These are phyloP conservation scores for Pseudogymnoascus sp. DNA, from an alignment of 2,329 filamentous ascomycete species.

Conservation along the genomic window DNA sequence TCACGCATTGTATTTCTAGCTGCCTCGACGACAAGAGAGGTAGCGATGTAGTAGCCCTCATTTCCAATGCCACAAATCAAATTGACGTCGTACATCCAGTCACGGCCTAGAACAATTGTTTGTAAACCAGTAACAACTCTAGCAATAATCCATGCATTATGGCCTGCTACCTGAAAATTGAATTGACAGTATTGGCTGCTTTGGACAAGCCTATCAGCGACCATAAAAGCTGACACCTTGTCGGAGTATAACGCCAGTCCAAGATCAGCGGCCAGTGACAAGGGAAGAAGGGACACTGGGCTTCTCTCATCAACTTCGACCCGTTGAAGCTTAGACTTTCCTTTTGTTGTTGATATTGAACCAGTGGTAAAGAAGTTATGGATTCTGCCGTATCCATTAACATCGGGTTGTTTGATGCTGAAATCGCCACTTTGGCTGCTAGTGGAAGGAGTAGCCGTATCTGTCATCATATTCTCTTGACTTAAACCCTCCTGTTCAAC, in stretches of 20 bases:
- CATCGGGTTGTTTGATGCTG: neutral
- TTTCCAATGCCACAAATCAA: conserved; percentile 12
- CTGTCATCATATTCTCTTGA: neutral
- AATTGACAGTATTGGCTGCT: conserved; percentile 14
- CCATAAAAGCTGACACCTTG: conserved; percentile 8
- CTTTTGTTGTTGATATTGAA: conserved; percentile 12
- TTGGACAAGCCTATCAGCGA: conserved; percentile 10
- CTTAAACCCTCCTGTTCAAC: neutral
- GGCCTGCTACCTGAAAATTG: conserved; percentile 11
- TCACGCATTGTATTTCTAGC: conserved; percentile 10
- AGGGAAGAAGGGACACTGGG: conserved; percentile 14
- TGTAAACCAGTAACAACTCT: conserved; percentile 12
- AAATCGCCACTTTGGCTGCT: neutral
- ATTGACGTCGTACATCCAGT: conserved; percentile 13
- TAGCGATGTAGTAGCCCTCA: conserved; percentile 13
- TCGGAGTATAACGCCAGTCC: conserved; percentile 11
- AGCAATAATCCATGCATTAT: conserved; percentile 11
- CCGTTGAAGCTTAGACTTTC: conserved; percentile 11
- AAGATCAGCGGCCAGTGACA: conserved; percentile 12
- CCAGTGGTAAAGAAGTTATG: conserved; percentile 15
- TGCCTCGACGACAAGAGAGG: conserved; percentile 13
- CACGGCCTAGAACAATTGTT: conserved; percentile 13
- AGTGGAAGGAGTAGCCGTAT: neutral
- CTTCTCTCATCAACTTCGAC: conserved; percentile 15
- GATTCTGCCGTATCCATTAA: neutral